Conservation (phyloP, 768 basidiomycete species). For the Kwoniella sp. region DNA sequence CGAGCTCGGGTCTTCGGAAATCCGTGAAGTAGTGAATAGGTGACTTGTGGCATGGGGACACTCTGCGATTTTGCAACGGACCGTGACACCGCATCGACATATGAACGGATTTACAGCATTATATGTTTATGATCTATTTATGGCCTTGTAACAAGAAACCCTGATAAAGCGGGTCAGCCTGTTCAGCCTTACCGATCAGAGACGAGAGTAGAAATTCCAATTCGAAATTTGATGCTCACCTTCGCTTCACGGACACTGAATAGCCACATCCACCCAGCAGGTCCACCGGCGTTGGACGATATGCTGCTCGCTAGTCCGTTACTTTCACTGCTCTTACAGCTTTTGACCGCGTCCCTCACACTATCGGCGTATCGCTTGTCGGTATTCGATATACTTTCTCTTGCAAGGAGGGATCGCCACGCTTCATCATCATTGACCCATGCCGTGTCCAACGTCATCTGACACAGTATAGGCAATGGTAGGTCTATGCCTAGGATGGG, state of each 20-base stretch:
- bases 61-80: too few relatives aligned
- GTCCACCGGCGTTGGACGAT: background rate
- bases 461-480: slow-evolving; percentile 33
- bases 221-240: slow-evolving; percentile 20
- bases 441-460: slow-evolving; percentile 36
- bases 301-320: background rate
- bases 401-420: slow-evolving; percentile 35
- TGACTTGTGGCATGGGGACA: too few relatives aligned
- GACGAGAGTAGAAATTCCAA: too few relatives aligned
- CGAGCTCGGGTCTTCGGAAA: too few relatives aligned
- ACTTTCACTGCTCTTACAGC: slow-evolving; percentile 8
- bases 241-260: slow-evolving; percentile 44
- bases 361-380: slow-evolving; percentile 43
- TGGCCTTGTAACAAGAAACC: slow-evolving; percentile 44
- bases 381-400: slow-evolving; percentile 14
- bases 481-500: slow-evolving; percentile 53
- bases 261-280: slow-evolving; percentile 35
- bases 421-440: slow-evolving; percentile 51
- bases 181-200: background rate
- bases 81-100: too few relatives aligned
- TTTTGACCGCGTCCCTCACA: slow-evolving; percentile 35
- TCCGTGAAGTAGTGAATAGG: too few relatives aligned
- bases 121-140: slow-evolving; percentile 2
- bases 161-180: slow-evolving; percentile 2
- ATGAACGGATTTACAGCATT: too few relatives aligned